A percentile compares a stretch with the other conserved stretches of the same genome.
These are phyloP conservation scores for Hylodesmum podocarpum DNA, from an alignment of 306 rosid species.

Conservation along the genomic window DNA sequence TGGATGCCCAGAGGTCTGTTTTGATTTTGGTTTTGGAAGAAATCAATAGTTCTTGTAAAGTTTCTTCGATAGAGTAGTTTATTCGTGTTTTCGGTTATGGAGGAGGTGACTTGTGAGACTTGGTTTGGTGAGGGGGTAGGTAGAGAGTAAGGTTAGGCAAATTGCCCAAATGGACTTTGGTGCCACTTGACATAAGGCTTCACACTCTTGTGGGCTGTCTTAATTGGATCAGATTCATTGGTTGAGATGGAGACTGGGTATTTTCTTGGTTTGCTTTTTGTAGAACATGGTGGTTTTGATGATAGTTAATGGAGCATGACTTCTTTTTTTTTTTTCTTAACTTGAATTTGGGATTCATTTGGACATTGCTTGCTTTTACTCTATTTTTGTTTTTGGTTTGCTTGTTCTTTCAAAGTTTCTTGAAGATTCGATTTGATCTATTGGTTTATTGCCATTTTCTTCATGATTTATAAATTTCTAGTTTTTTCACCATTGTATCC, in stretches of 20 bases:
- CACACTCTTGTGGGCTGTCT: not conserved
- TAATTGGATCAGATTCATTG: not conserved
- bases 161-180: not conserved
- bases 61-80: not conserved
- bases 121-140: not conserved
- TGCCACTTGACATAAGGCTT: slow-evolving; percentile 7
- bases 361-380: not conserved
- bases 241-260: not conserved
- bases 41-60: not conserved
- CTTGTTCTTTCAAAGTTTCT: not conserved
- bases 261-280: slow-evolving; percentile 1
- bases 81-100: not conserved
- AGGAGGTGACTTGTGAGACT: slow-evolving; percentile 7
- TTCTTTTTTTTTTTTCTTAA: not conserved
- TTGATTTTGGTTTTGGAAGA: slow-evolving; percentile 2
- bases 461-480: not conserved
- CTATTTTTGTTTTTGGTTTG: not conserved
- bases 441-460: slow-evolving; percentile 6
- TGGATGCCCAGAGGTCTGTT: slow-evolving; percentile 98
- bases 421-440: not conserved
- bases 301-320: not conserved
- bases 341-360: not conserved
- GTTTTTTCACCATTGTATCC: not conserved
- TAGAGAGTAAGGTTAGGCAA: slow-evolving; percentile 10
- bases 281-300: not conserved